A percentile compares a stretch with the other conserved stretches of the same genome.
Conservation (phyloP, 2,329 filamentous ascomycete genomes). For the Colletotrichum incanum region DNA sequence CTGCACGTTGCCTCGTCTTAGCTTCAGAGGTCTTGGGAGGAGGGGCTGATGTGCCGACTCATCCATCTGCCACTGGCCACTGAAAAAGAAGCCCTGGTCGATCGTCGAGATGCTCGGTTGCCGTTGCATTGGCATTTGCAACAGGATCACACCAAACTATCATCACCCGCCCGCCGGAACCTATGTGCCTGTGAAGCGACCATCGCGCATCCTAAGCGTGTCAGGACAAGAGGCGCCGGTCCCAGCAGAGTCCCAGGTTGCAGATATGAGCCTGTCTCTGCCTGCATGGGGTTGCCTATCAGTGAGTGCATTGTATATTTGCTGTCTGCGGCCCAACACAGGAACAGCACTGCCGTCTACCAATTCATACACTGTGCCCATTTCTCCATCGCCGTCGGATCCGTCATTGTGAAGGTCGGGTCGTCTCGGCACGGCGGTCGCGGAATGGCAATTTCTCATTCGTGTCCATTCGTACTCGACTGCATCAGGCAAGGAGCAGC, state of each 20-base stretch:
- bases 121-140: slow-evolving; percentile 39
- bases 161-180: not conserved
- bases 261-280: slow-evolving; percentile 8
- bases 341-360: not conserved
- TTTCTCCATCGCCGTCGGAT: slow-evolving; percentile 3
- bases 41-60: slow-evolving; percentile 42
- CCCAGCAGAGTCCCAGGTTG: slow-evolving; percentile 9
- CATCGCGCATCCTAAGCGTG: slow-evolving; percentile 3
- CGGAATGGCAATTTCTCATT: slow-evolving; percentile 7
- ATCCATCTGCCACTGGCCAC: slow-evolving; percentile 37
- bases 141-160: slow-evolving; percentile 11
- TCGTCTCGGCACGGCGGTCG: slow-evolving; percentile 26
- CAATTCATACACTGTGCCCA: not conserved
- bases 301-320: slow-evolving; percentile 1
- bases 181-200: slow-evolving; percentile 7
- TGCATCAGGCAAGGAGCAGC: slow-evolving; percentile 17
- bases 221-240: slow-evolving; percentile 2
- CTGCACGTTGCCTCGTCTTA: slow-evolving; percentile 40
- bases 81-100: slow-evolving; percentile 28
- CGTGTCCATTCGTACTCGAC: slow-evolving; percentile 4
- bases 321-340: slow-evolving; percentile 11
- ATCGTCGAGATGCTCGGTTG: slow-evolving; percentile 38
- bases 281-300: slow-evolving; percentile 15
- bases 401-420: slow-evolving; percentile 20
- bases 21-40: slow-evolving; percentile 35